phyloP scores from a whole-genome alignment of 164 flowering plant genomes.

The Nymphaea colorata region DNA sequence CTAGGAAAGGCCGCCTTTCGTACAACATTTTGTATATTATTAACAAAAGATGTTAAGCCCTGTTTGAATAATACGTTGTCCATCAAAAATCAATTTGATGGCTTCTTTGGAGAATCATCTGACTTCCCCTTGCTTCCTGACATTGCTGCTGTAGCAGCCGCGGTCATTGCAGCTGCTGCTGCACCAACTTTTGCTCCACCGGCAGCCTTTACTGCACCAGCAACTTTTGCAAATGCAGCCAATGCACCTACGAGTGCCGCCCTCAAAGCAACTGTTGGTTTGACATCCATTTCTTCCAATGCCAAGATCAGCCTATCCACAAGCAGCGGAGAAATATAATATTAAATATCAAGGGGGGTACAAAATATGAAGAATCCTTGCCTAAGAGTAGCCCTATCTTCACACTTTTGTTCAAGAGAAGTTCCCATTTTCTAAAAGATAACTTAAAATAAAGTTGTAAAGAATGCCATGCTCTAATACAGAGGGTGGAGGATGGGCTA shows the following conservation, averaged over 20 bases:
- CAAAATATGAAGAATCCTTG: too few species aligned
- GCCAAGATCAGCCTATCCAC: background rate
- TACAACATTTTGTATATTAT: background rate
- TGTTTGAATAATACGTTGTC: background rate
- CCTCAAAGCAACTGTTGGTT: constrained; percentile 82
- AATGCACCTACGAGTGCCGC: constrained; percentile 74
- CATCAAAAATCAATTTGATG: constrained; percentile 13
- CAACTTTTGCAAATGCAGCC: constrained; percentile 83
- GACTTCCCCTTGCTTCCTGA: constrained; percentile 43
- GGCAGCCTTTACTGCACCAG: constrained; percentile 77
- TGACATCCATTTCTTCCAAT: constrained; percentile 36
- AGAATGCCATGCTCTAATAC: too few species aligned
- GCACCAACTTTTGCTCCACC: constrained; percentile 83
- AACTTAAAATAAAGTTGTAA: too few species aligned
- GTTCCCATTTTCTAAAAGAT: too few species aligned
- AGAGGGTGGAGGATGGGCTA: too few species aligned
- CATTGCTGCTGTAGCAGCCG: constrained; percentile 72
- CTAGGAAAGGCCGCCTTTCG: background rate
- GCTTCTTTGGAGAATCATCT: constrained; percentile 20
- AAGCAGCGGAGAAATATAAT: background rate
- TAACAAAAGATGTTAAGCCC: background rate
- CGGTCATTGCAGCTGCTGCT: constrained; percentile 79
- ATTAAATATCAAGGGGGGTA: too few species aligned
- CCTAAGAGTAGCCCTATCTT: too few species aligned
- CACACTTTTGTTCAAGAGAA: too few species aligned